A percentile compares a stretch with the other conserved stretches of the same genome.
Conservation (phyloP, 169 alveolate genomes). For the Eimeria brunetti region DNA sequence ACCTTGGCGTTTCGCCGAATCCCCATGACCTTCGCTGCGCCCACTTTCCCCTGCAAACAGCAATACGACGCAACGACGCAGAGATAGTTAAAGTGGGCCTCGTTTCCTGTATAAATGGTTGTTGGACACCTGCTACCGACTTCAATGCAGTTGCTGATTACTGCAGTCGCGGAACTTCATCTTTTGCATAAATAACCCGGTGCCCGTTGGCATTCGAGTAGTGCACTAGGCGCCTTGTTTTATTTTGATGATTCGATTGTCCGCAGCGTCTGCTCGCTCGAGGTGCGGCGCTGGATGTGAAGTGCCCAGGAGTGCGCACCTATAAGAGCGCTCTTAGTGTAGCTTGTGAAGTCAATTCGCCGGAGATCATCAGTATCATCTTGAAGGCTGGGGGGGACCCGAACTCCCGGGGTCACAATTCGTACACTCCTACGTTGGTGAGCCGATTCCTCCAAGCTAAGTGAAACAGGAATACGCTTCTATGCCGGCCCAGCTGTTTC, state of each 20-base stretch:
- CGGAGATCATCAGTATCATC: conserved; percentile 87
- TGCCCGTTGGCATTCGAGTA: neutral
- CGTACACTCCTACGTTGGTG: conserved; percentile 89
- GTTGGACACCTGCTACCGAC: neutral
- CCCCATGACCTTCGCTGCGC: conserved; percentile 84
- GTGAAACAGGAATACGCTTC: neutral
- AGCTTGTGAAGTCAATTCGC: conserved; percentile 90
- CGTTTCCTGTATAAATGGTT: neutral
- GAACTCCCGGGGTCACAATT: conserved; percentile 88
- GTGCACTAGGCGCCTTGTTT: neutral
- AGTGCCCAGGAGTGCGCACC: conserved; percentile 88
- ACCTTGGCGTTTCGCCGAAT: conserved; percentile 84
- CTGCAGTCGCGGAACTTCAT: neutral
- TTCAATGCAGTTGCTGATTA: neutral
- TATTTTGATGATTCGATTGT: neutral
- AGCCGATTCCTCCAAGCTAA: neutral
- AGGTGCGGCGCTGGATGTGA: conserved; percentile 86
- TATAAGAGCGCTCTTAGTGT: conserved; percentile 93
- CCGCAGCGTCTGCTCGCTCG: conserved; percentile 86
- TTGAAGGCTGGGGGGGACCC: conserved; percentile 92
- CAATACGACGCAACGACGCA: conserved; percentile 79
- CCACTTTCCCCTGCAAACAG: conserved; percentile 77
- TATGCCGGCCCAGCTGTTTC: neutral
- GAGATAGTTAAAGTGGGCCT: conserved; percentile 65
- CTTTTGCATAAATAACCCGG: neutral